Evolutionary conservation across 1,284 basidiomycete genomes (phyloP).

Genomic region (Crepidotus sp.): DNA sequence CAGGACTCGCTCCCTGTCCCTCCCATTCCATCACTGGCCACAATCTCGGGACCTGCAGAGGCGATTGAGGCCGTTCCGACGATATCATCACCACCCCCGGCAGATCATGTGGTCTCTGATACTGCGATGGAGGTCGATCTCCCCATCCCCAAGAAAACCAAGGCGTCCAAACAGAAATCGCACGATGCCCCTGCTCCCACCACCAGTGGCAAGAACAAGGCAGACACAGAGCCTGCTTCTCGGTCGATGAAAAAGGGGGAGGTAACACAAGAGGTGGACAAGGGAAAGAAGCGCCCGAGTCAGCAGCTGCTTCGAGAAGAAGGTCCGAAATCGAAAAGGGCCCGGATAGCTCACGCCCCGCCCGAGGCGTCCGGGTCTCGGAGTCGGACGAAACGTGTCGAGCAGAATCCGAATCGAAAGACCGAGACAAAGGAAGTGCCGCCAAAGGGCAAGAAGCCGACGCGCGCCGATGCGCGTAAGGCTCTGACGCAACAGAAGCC

Average conservation of each 20-base stretch:
- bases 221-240: neutral
- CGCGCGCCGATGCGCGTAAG: conserved; percentile 2
- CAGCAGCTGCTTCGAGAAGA: conserved; percentile 9
- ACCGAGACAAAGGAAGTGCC: conserved; percentile 1
- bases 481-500: neutral
- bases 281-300: conserved; percentile 16
- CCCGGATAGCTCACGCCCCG: conserved; percentile 5
- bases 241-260: conserved; percentile 10
- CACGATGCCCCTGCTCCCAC: neutral
- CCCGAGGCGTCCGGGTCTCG: conserved; percentile 8
- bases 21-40: neutral
- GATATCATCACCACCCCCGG: neutral
- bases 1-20: conserved; percentile 9
- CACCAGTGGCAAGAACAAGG: neutral
- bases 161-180: neutral
- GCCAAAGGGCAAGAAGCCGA: conserved; percentile 8
- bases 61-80: conserved; percentile 1
- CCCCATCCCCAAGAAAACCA: conserved; percentile 6
- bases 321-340: conserved; percentile 16
- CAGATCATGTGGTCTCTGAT: conserved; percentile 5
- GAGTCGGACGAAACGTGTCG: conserved; percentile 6
- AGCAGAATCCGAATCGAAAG: conserved; percentile 2
- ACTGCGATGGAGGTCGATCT: conserved; percentile 6
- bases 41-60: neutral
- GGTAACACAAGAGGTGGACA: conserved; percentile 1